Evolutionary conservation across 345 rosid species (phyloP).

Genomic region (Linum trigynum): DNA sequence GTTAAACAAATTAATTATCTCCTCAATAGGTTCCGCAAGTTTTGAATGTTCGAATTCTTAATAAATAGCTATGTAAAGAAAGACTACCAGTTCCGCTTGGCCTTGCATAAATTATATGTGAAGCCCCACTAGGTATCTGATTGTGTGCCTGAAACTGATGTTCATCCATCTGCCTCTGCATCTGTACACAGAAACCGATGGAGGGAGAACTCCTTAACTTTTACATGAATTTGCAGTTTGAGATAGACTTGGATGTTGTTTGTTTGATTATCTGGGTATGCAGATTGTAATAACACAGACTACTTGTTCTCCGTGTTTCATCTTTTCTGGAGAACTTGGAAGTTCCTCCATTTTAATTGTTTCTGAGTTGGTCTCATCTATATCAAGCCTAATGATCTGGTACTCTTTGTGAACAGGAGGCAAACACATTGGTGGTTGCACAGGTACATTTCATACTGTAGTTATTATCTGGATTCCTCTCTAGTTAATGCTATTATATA

Average conservation of each 20-base stretch:
- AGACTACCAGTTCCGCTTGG: too few species aligned
- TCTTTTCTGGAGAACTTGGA: background rate
- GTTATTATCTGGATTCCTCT: background rate
- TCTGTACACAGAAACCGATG: too few species aligned
- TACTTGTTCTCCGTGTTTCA: background rate
- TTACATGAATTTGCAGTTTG: too few species aligned
- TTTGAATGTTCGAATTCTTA: background rate
- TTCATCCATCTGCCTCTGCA: too few species aligned
- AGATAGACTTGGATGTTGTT: too few species aligned
- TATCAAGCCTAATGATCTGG: slow-evolving; percentile 5
- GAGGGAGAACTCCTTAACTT: too few species aligned
- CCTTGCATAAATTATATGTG: background rate
- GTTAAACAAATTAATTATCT: too few species aligned
- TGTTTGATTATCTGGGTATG: too few species aligned
- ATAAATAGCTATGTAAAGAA: background rate
- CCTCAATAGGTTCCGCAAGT: background rate
- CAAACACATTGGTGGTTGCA: slow-evolving; percentile 85
- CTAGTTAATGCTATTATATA: background rate
- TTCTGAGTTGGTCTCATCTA: background rate
- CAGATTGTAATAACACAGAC: background rate
- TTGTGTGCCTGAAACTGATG: background rate
- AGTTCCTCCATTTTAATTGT: background rate
- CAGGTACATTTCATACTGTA: slow-evolving; percentile 41
- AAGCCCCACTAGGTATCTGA: background rate
- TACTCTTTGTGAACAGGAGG: slow-evolving; percentile 54